Evolutionary conservation across 768 basidiomycete species (phyloP).

Genomic region (Lactifluus rugatus): DNA sequence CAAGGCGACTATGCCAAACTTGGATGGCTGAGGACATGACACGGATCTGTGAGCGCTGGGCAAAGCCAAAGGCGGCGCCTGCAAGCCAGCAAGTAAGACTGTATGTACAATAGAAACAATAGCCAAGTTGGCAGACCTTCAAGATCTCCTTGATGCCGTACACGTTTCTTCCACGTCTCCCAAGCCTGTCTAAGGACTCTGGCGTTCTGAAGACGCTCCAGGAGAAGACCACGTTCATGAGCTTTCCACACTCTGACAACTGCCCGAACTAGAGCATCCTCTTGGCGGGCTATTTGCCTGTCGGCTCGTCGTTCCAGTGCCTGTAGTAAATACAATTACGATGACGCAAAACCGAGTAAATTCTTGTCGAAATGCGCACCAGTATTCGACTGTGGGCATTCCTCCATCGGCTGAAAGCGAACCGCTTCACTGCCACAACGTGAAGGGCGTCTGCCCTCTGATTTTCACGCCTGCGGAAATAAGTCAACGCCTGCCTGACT

Average conservation of each 20-base stretch:
- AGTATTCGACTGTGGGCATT: slow-evolving; percentile 38
- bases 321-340: slow-evolving; percentile 29
- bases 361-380: slow-evolving; percentile 30
- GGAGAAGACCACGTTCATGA: slow-evolving; percentile 48
- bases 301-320: slow-evolving; percentile 43
- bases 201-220: slow-evolving; percentile 41
- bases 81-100: not conserved
- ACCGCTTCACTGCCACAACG: slow-evolving; percentile 35
- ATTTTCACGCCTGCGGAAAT: slow-evolving; percentile 33
- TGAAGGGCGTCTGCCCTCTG: slow-evolving; percentile 37
- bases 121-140: slow-evolving; percentile 34
- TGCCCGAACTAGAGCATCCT: slow-evolving; percentile 48
- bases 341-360: not conserved
- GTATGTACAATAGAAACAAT: not conserved
- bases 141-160: slow-evolving; percentile 32
- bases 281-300: slow-evolving; percentile 47
- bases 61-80: slow-evolving; percentile 38
- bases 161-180: slow-evolving; percentile 40
- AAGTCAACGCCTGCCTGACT: not conserved
- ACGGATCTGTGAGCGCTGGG: slow-evolving; percentile 35
- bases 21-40: slow-evolving; percentile 30
- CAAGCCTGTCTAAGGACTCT: slow-evolving; percentile 39
- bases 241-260: slow-evolving; percentile 60
- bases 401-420: slow-evolving; percentile 47
- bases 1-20: slow-evolving; percentile 38